Conservation (phyloP, 129 eudicot species). For the Helichrysum umbraculigerum region DNA sequence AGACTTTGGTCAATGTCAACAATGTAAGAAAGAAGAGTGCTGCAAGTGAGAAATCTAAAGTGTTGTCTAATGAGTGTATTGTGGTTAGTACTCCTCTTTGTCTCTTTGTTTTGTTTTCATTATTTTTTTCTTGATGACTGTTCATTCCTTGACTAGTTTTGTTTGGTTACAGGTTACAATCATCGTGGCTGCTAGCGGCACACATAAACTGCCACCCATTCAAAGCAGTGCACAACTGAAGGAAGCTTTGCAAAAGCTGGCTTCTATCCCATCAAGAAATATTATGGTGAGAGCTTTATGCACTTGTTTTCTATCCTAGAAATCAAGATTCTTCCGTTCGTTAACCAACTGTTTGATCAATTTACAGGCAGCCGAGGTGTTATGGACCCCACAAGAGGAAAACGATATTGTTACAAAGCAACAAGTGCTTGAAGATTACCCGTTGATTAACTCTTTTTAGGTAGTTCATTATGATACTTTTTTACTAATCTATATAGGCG, state of each 20-base stretch:
- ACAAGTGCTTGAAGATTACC: slow-evolving; percentile 65
- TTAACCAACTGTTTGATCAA: not conserved
- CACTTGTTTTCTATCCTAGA: slow-evolving; percentile 9
- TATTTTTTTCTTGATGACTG: too few species aligned
- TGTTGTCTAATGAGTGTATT: slow-evolving; percentile 68
- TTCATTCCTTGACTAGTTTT: too few species aligned
- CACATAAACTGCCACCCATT: slow-evolving; percentile 4
- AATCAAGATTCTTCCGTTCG: not conserved
- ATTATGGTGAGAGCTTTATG: not conserved
- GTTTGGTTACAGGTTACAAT: not conserved
- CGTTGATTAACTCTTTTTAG: slow-evolving; percentile 53
- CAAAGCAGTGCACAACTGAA: not conserved
- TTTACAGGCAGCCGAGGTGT: slow-evolving; percentile 70
- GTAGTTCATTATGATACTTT: not conserved
- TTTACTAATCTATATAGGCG: too few species aligned
- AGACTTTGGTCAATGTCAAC: not conserved
- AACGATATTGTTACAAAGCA: slow-evolving; percentile 57
- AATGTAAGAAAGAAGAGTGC: slow-evolving; percentile 36
- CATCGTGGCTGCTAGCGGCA: not conserved
- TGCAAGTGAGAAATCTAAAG: slow-evolving; percentile 45
- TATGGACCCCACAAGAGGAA: slow-evolving; percentile 88
- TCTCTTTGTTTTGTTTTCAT: too few species aligned
- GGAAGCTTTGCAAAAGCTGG: slow-evolving; percentile 7
- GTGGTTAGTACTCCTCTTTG: slow-evolving; percentile 49
- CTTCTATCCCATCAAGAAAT: slow-evolving; percentile 9